Base-by-base conservation (phyloP, 176 grass and related monocot genomes). In the Lolium perenne region DNA sequence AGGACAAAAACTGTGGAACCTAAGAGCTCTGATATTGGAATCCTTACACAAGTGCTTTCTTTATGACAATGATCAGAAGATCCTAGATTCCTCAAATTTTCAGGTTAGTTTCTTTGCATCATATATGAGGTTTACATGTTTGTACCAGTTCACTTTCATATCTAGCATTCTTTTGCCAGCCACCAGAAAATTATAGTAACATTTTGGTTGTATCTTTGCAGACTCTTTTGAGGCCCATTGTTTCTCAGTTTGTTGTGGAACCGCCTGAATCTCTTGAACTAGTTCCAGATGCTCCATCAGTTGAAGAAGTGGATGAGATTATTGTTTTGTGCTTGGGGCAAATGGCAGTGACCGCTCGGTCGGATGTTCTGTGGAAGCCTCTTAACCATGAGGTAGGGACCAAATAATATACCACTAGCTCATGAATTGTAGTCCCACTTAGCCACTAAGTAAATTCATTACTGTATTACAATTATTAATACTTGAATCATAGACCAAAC, bases 351-450 rank as follows among this genome's bases (percentile, higher is more conserved):
- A 95, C 91, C 74, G 91, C 91, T 13, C 86, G 76, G 20, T 94
- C 96, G 12, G 93, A 98, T 88, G 91, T 94, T 90, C 82, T 98
- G 76, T 95, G 91, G 93, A 98, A 98, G 64, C 93, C 93, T 84
- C 92, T 98, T 69, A 98, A 94, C 78, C 93, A 98, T 83, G 96
- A 98, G 90, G 96, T 98, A 26, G n/a, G 91, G 71, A 60, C 72
- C 3, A 79, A 71, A 68, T 64, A 56, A n/a, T 79, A 50, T 76
- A 65, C 22, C 38, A 46, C 16, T 76, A 15, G 10, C 75, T 83
- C 15, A 47, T 74, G 57, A 83, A 79, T 63, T 53, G 29, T 56
- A 40, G 23, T 18, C 18, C 6, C 53, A 77, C 14, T 49, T 60
- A 35, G 32, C 32, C 32, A 69, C 47, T 85, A 71, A 70, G 46